Evolutionary conservation across 208 protist species (phyloP), one percentile per base, ranked within the genome.

Genomic region (Phytomonas sp.): DNA sequence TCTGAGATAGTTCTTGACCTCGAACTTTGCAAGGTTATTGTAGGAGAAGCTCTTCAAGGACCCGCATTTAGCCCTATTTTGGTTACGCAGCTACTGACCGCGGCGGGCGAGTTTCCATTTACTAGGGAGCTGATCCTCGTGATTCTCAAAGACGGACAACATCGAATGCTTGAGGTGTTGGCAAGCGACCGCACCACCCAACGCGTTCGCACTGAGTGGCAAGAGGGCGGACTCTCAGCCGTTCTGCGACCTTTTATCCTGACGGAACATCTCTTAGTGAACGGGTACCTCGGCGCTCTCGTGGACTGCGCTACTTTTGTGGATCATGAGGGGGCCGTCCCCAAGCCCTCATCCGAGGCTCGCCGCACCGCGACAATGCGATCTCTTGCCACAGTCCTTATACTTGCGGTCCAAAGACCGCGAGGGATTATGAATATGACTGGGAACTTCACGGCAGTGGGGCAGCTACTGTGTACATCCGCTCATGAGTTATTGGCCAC

Each of bases 11-110:
- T 92, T 31, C 74, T 93, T 29, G 87, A 91, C 63, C 78, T 95
- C 19, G 83, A 74, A 23, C 76, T 95, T 23, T 83, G 79, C 11
- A 78, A 84, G 45, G 72, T 82, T 29, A 82, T 95, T 8, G 80
- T 92, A 56, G 86, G 90, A 67, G 83, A 92, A 71, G 78, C 87
- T 0, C 72, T 94, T 36, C 63, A 70, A 30, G 83, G 85, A 69
- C 79, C 79, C 6, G 82, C 83, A 26, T 84, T 79, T 73, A 73
- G 83, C 29, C 78, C 83, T 1, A 68, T 32, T 29, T 73, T 91
- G 29, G 67, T 82, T 45, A 66, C 77, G 63, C 76, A 73, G 62
- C 79, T 91, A 30, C 72, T 89, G 14, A 34, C 67, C 29, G 78
- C 77, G 6, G 81, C 80, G 0, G 75, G 80, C 16, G 75, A 75